phyloP scores from a whole-genome alignment of 1,139 yeast species.

The Kluyveromyces marxianus region DNA sequence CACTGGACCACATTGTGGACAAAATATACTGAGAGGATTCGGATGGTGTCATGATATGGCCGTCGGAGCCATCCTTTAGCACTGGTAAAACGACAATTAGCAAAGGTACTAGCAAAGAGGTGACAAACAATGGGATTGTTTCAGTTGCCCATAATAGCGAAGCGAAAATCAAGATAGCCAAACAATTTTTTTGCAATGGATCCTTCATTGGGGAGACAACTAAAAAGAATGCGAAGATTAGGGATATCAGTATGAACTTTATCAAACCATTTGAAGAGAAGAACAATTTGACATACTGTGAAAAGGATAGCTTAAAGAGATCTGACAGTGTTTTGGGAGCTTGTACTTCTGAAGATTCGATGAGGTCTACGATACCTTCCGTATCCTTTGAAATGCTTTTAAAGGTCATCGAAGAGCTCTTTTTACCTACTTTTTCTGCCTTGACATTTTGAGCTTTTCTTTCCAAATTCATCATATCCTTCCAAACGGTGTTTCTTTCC shows the following conservation, averaged over 20 bases:
- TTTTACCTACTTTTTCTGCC: slow-evolving; percentile 23
- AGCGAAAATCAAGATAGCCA: slow-evolving; percentile 71
- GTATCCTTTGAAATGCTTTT: slow-evolving; percentile 5
- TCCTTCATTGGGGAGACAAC: slow-evolving; percentile 55
- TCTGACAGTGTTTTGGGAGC: slow-evolving; percentile 15
- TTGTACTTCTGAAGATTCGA: background rate
- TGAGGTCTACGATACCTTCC: slow-evolving; percentile 2
- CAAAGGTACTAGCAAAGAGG: slow-evolving; percentile 75
- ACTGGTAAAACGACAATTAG: slow-evolving; percentile 68
- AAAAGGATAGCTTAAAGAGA: slow-evolving; percentile 10
- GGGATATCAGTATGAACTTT: slow-evolving; percentile 40
- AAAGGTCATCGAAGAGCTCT: background rate
- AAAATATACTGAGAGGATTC: slow-evolving; percentile 72
- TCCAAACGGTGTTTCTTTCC: slow-evolving; percentile 97
- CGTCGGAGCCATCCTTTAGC: slow-evolving; percentile 47
- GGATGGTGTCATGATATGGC: slow-evolving; percentile 47
- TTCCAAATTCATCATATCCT: slow-evolving; percentile 87
- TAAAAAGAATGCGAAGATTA: slow-evolving; percentile 43
- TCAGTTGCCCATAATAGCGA: slow-evolving; percentile 93
- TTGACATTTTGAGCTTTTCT: slow-evolving; percentile 55
- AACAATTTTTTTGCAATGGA: slow-evolving; percentile 61
- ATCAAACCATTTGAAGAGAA: slow-evolving; percentile 23
- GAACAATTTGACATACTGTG: slow-evolving; percentile 12
- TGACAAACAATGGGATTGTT: slow-evolving; percentile 79
- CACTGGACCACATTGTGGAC: slow-evolving; percentile 91